These are phyloP conservation scores for Phoenix roebelenii DNA, from an alignment of 176 grass and related monocot species.

Conservation along the genomic window DNA sequence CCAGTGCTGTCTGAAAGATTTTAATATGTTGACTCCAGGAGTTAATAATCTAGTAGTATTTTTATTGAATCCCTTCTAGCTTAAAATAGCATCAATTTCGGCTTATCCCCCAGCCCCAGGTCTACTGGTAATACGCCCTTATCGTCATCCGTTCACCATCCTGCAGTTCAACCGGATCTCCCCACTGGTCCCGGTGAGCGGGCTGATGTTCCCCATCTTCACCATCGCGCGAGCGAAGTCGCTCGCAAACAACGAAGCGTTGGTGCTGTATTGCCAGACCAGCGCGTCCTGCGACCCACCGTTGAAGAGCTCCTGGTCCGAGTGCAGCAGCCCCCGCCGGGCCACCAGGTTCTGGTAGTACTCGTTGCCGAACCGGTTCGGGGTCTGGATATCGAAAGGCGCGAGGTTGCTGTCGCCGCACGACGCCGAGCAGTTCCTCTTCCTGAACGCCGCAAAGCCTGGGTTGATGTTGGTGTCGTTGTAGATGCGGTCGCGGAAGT, in stretches of 20 bases:
- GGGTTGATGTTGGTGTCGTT: constrained; percentile 42
- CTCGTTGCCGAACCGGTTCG: constrained; percentile 34
- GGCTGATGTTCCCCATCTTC: constrained; percentile 47
- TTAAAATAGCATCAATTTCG: too few relatives aligned
- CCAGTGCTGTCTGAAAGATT: too few relatives aligned
- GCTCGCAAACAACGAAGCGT: constrained; percentile 23
- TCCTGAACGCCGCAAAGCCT: constrained; percentile 34
- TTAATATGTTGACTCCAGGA: too few relatives aligned
- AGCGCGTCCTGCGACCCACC: constrained; percentile 38
- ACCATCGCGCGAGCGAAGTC: constrained; percentile 63
- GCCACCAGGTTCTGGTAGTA: constrained; percentile 38
- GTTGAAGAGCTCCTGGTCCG: constrained; percentile 75
- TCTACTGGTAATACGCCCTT: too few relatives aligned
- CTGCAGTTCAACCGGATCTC: constrained; percentile 64
- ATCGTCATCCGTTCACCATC: constrained; percentile 15
- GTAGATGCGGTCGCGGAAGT: constrained; percentile 53
- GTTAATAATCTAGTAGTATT: too few relatives aligned
- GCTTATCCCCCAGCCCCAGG: too few relatives aligned
- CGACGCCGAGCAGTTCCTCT: constrained; percentile 23
- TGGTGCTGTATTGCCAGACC: constrained; percentile 42
- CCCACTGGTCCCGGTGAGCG: constrained; percentile 30
- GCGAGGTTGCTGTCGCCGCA: constrained; percentile 33
- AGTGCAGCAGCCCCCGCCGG: constrained; percentile 38
- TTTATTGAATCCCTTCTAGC: too few relatives aligned
- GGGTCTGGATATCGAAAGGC: constrained; percentile 38